These are phyloP conservation scores for Trifolium subterraneum DNA, from an alignment of 306 rosid species.

Conservation along the genomic window DNA sequence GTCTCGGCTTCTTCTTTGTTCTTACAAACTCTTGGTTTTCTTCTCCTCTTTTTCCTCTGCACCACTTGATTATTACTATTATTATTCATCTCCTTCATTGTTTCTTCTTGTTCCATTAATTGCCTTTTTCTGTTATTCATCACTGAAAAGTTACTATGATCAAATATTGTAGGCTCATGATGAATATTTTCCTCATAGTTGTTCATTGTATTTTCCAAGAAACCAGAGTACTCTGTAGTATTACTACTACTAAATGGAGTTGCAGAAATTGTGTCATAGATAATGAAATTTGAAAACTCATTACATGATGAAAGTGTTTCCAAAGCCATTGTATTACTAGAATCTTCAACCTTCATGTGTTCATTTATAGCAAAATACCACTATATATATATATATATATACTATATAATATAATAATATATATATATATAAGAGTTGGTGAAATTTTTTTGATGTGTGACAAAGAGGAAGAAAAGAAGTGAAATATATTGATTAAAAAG, in stretches of 20 bases:
- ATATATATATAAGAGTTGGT: slow-evolving; percentile 11
- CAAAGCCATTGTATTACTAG: slow-evolving; percentile 49
- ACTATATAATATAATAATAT: no score
- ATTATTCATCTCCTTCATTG: background rate
- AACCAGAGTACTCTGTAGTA: background rate
- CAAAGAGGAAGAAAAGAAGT: slow-evolving; percentile 10
- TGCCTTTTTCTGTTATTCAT: slow-evolving; percentile 39
- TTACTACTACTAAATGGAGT: slow-evolving; percentile 47
- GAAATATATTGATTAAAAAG: slow-evolving; percentile 23
- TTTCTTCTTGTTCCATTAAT: slow-evolving; percentile 1
- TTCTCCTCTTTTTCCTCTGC: slow-evolving; percentile 73
- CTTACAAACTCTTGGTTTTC: slow-evolving; percentile 77
- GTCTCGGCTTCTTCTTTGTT: slow-evolving; percentile 92
- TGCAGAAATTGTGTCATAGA: slow-evolving; percentile 84
- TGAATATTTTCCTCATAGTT: slow-evolving; percentile 33
- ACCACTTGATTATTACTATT: slow-evolving; percentile 5
- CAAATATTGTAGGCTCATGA: slow-evolving; percentile 26
- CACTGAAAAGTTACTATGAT: background rate
- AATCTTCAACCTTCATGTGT: background rate
- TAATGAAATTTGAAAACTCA: slow-evolving; percentile 71
- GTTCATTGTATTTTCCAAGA: slow-evolving; percentile 44
- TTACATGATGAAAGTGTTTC: slow-evolving; percentile 64
- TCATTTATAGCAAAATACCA: slow-evolving; percentile 49
- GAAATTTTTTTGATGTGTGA: slow-evolving; percentile 14
- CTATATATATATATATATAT: background rate